Base-by-base conservation (phyloP, 2,329 filamentous ascomycete genomes). In the Diaporthe humulicola region DNA sequence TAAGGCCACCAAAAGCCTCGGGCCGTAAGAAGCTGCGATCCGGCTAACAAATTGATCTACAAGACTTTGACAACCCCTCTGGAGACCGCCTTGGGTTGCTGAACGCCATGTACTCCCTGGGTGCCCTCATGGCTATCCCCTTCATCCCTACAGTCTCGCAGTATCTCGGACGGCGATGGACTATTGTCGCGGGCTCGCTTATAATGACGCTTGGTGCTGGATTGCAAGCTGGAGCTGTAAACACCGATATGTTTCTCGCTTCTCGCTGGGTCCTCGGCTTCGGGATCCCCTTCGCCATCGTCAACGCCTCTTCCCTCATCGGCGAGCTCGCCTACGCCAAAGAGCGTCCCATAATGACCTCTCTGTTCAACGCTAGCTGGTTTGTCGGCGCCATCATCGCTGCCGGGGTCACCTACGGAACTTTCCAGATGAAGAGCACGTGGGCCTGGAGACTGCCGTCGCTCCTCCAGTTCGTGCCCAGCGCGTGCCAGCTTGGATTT, bases 101-200 rank as follows among this genome's bases (percentile, higher is more conserved):
- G 50, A 86, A 83, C 74, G 85, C 85, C 3, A 84, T 84, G 77
- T 85, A 85, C 76, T 84, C 84, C 2, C 81, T 87, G 58, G 86
- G 86, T 5, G 84, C 84, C 2, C 77, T 86, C n/a, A 83, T 85
- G 78, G 81, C 84, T 15, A 80, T 86, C 69, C 84, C 85, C 14
- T 83, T 86, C 75, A 81, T 85, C 48, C 84, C 85, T 0, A 80
- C 79, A 28, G 75, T 85, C 12, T 83, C 81, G 33, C 82, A 86
- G 66, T 78, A 78, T 40, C 82, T 85, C 36, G 86, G 86, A 28
- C 83, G 86, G 28, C 82, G 83, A 52, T 74, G 78, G 72, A 82
- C 81, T 42, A 84, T 85, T 70, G 75, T 84, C 17, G 48, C 80
- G 8, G 81, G 77, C 25, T 85, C 81, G 1, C 28, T 81, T 48